A percentile compares a stretch with the other conserved stretches of the same genome.
Evolutionary conservation across 2,329 filamentous ascomycete species (phyloP).

Genomic region (Colletotrichum sp.): DNA sequence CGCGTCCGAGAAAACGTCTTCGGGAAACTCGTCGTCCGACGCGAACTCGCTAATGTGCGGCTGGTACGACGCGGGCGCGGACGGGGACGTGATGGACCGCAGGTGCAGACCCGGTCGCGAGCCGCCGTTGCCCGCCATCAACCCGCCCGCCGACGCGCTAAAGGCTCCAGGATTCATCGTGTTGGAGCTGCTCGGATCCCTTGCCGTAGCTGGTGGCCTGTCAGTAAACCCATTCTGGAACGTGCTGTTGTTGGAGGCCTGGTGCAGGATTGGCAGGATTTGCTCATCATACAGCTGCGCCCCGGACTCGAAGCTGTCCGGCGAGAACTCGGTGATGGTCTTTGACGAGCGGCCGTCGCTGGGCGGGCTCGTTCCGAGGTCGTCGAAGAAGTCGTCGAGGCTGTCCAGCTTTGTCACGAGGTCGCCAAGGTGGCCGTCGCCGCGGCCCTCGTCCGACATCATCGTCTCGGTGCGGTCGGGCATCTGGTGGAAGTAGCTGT

Average conservation of each 20-base stretch:
- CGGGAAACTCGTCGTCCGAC: slow-evolving; percentile 77
- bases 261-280: slow-evolving; percentile 86
- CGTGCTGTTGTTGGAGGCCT: slow-evolving; percentile 78
- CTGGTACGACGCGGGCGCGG: slow-evolving; percentile 60
- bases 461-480: slow-evolving; percentile 84
- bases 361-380: slow-evolving; percentile 62
- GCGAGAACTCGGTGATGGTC: slow-evolving; percentile 69
- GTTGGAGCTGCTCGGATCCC: slow-evolving; percentile 65
- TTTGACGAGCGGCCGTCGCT: slow-evolving; percentile 66
- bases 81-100: slow-evolving; percentile 85
- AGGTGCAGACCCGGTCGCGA: slow-evolving; percentile 74
- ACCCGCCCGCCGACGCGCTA: slow-evolving; percentile 41
- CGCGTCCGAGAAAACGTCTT: slow-evolving; percentile 81
- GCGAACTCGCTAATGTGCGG: slow-evolving; percentile 64
- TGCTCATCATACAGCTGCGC: slow-evolving; percentile 92
- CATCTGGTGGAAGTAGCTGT: slow-evolving; percentile 73
- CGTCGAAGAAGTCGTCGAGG: slow-evolving; percentile 83
- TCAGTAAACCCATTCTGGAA: slow-evolving; percentile 93
- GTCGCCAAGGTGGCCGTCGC: slow-evolving; percentile 79
- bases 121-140: slow-evolving; percentile 18
- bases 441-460: slow-evolving; percentile 83
- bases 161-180: slow-evolving; percentile 69
- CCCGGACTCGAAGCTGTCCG: slow-evolving; percentile 72
- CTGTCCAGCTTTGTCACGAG: slow-evolving; percentile 82
- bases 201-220: slow-evolving; percentile 63